Conservation (phyloP, 164 flowering plant genomes). For the Amborella trichopoda region DNA sequence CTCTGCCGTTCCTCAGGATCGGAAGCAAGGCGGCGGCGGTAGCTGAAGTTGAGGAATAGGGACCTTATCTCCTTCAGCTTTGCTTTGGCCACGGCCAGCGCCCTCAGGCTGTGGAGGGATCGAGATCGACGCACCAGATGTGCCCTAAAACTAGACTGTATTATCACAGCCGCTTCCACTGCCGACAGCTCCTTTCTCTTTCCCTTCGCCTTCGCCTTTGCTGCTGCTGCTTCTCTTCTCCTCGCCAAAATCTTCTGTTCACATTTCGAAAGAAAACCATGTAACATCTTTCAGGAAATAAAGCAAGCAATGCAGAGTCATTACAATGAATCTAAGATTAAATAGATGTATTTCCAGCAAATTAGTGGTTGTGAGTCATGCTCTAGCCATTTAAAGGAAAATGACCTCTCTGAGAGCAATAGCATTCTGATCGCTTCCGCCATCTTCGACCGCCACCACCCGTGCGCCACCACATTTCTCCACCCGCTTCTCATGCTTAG, state of each 20-base stretch:
- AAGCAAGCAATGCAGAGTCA: neutral
- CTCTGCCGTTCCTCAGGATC: constrained; percentile 81
- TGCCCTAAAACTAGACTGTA: constrained; percentile 67
- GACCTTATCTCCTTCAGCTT: constrained; percentile 83
- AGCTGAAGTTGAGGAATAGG: constrained; percentile 62
- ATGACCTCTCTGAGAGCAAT: neutral
- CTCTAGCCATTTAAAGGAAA: neutral
- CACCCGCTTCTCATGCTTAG: neutral
- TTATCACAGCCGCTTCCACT: constrained; percentile 76
- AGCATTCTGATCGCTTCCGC: neutral
- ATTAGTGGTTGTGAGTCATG: neutral
- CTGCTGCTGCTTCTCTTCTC: constrained; percentile 19
- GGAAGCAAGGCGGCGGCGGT: constrained; percentile 42
- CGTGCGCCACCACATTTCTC: neutral
- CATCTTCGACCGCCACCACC: neutral
- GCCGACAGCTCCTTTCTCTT: constrained; percentile 74
- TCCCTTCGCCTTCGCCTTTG: constrained; percentile 32
- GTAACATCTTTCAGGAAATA: neutral
- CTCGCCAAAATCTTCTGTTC: constrained; percentile 56
- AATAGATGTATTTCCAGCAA: neutral
- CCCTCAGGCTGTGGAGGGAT: constrained; percentile 71
- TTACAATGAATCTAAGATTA: neutral
- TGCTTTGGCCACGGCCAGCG: constrained; percentile 71
- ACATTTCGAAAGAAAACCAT: neutral
- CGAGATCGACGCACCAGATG: constrained; percentile 71